Evolutionary conservation across 2,329 filamentous ascomycete species (phyloP).

Genomic region (Metarhizium album): DNA sequence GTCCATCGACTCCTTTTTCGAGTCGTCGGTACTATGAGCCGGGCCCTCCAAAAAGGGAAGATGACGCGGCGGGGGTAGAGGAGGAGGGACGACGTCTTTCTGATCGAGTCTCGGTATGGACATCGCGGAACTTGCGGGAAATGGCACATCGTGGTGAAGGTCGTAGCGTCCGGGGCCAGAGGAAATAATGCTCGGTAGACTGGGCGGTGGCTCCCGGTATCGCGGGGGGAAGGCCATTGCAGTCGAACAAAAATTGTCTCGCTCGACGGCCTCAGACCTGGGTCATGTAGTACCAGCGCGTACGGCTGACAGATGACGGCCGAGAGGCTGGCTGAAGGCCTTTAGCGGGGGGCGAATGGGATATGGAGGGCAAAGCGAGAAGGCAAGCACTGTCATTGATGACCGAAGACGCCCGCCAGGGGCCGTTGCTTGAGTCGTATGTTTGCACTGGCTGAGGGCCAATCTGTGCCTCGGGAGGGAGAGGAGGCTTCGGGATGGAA

Average conservation of each 20-base stretch:
- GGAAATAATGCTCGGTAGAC: conserved; percentile 27
- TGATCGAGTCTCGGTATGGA: conserved; percentile 29
- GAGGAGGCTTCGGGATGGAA: conserved; percentile 4
- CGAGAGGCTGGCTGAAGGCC: conserved; percentile 4
- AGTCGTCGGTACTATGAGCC: conserved; percentile 19
- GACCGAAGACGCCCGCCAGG: not conserved
- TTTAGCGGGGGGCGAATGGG: conserved; percentile 1
- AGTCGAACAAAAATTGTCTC: not conserved
- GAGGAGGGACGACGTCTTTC: conserved; percentile 28
- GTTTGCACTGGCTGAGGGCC: not conserved
- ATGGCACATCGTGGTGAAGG: conserved; percentile 21
- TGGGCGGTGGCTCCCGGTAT: conserved; percentile 23
- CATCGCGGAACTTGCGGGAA: conserved; percentile 26
- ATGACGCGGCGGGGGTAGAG: conserved; percentile 34
- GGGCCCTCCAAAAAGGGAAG: conserved; percentile 25
- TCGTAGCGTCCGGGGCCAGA: conserved; percentile 19
- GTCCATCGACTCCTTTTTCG: conserved; percentile 18
- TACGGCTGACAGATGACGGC: not conserved
- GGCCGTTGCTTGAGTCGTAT: conserved; percentile 3
- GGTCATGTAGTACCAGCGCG: not conserved
- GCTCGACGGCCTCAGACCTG: not conserved
- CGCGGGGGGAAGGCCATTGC: conserved; percentile 27
- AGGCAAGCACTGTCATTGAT: conserved; percentile 1
- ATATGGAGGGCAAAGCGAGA: not conserved
- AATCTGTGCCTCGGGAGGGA: conserved; percentile 1